Evolutionary conservation across 352 stramenopile genomes (phyloP), one percentile per base, ranked within the genome.

Genomic region (Blastocystis sp.): DNA sequence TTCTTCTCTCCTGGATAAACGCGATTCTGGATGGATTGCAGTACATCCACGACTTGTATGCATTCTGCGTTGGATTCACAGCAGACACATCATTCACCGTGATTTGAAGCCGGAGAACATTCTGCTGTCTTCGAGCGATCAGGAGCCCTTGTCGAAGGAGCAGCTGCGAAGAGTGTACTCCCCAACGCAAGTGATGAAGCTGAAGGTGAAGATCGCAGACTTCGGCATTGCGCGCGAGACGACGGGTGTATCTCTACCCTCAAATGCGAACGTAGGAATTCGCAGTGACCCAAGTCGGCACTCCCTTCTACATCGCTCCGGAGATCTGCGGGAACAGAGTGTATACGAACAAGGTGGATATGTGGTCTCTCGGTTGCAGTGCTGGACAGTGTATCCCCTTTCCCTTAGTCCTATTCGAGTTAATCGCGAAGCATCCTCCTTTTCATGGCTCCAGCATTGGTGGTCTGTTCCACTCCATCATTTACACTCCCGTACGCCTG

Each of bases 311-410:
- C 7, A 34, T 79, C 21, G 69, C 69, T 79, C 69, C 69, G 0
- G 69, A 79, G 63, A 63, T 79, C 6, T 79, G 69, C 57, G 42
- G 63, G 48, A 79, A 61, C n/a, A 0, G 45, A 21, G 9, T 79
- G 6, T 79, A 79, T 10, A 79, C 69, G 40, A 79, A 79, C n/a
- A 79, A 79, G 43, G 57, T 79, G 45, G 69, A 79, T 34, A 79
- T 79, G n/a, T 79, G 69, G 69, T 79, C 69, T 0, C 69, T 79
- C 38, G 69, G 69, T 21, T 79, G 69, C 69, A 79, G 69, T 79
- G 40, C 11, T 1, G 2, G 9, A 19, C 21, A 0, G 28, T 1
- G 19, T 40, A 2, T 65, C 24, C 21, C 34, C 43, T 60, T 24
- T 1, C 1, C 17, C 4, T 28, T 43, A 79, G 69, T 62, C 28